phyloP scores from a whole-genome alignment of 164 flowering plant species.

The Berberis thunbergii region DNA sequence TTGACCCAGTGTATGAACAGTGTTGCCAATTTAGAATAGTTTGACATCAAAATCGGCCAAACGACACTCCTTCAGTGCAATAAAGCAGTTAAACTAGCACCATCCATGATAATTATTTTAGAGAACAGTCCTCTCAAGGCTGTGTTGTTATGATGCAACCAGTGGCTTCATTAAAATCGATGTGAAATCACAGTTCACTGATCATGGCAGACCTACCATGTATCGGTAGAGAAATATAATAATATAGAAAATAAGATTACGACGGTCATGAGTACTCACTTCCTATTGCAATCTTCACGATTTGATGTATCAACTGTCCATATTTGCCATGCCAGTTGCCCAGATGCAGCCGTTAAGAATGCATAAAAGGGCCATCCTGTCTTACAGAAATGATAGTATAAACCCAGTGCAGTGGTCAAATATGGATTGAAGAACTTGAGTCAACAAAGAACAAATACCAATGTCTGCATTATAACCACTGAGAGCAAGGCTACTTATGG shows the following conservation, averaged over 20 bases:
- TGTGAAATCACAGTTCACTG: too few species aligned
- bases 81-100: too few species aligned
- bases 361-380: slow-evolving; percentile 90
- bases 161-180: too few species aligned
- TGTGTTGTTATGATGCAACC: too few species aligned
- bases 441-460: slow-evolving; percentile 32
- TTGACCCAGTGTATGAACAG: too few species aligned
- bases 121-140: too few species aligned
- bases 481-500: slow-evolving; percentile 62
- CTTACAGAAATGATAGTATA: slow-evolving; percentile 1
- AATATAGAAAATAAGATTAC: background rate
- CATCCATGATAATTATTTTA: too few species aligned
- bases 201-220: too few species aligned
- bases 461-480: slow-evolving; percentile 76
- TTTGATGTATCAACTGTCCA: slow-evolving; percentile 68
- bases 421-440: background rate
- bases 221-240: too few species aligned
- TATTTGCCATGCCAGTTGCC: slow-evolving; percentile 91
- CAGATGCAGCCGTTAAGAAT: slow-evolving; percentile 58
- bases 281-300: slow-evolving; percentile 79
- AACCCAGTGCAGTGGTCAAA: background rate
- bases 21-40: too few species aligned
- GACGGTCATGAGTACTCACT: slow-evolving; percentile 33
- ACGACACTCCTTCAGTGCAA: too few species aligned
- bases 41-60: too few species aligned